phyloP scores from a whole-genome alignment of 2,329 filamentous ascomycete species.

The Xylaria sp. region DNA sequence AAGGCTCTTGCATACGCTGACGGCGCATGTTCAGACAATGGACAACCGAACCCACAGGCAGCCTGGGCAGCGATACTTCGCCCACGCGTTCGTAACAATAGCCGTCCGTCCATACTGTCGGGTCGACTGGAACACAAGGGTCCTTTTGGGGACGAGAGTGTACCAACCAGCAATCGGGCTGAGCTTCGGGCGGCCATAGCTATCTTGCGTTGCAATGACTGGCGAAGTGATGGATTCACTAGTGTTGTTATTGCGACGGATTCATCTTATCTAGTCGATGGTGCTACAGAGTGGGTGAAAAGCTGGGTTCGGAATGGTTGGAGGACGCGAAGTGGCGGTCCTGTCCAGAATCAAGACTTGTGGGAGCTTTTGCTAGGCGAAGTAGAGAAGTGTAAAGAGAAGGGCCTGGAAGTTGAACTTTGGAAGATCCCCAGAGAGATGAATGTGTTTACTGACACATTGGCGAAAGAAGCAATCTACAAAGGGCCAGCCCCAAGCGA shows the following conservation, averaged over 20 bases:
- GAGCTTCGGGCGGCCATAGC: constrained; percentile 63
- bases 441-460: constrained; percentile 51
- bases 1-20: constrained; percentile 35
- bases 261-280: constrained; percentile 61
- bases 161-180: constrained; percentile 56
- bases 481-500: constrained; percentile 25
- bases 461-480: constrained; percentile 50
- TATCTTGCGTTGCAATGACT: constrained; percentile 57
- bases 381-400: constrained; percentile 45
- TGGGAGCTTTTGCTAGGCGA: constrained; percentile 60
- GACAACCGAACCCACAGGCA: constrained; percentile 31
- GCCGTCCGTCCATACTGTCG: constrained; percentile 25
- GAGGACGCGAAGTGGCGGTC: constrained; percentile 49
- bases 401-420: constrained; percentile 53
- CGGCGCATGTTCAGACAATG: constrained; percentile 36
- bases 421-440: constrained; percentile 58
- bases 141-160: constrained; percentile 35
- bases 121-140: constrained; percentile 35
- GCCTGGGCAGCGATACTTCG: constrained; percentile 33
- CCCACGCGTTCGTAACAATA: constrained; percentile 22
- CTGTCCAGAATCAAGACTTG: constrained; percentile 61
- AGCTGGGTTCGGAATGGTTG: constrained; percentile 60
- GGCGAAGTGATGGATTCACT: constrained; percentile 54
- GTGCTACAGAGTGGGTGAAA: constrained; percentile 55
- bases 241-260: constrained; percentile 64